These are phyloP conservation scores for Hawksworthiomyces lignivorus DNA, from an alignment of 2,329 filamentous ascomycete species.

Conservation along the genomic window DNA sequence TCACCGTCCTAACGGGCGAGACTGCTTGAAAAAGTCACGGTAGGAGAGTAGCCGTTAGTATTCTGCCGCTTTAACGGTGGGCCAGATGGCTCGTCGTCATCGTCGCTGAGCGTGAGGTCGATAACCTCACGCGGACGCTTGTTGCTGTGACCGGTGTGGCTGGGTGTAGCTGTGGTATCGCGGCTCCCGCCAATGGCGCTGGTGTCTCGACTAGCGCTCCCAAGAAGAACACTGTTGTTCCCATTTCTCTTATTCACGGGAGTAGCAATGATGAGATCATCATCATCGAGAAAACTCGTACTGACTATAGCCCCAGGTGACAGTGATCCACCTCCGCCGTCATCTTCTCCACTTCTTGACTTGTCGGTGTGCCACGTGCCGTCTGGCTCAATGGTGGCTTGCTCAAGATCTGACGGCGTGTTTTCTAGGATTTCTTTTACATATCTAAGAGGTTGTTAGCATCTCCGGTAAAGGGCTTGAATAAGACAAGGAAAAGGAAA, in stretches of 20 bases:
- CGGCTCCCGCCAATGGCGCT: background rate
- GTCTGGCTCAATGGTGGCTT: slow-evolving; percentile 83
- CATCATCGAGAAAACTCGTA: slow-evolving; percentile 26
- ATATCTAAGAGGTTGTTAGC: slow-evolving; percentile 47
- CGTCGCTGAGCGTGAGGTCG: slow-evolving; percentile 51
- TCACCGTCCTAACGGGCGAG: too few species aligned
- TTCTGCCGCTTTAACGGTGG: slow-evolving; percentile 41
- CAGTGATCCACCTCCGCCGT: slow-evolving; percentile 25
- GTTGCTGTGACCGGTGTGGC: slow-evolving; percentile 10
- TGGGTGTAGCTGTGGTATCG: slow-evolving; percentile 7
- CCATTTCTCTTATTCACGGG: slow-evolving; percentile 16
- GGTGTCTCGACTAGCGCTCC: too few species aligned
- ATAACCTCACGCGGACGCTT: slow-evolving; percentile 49
- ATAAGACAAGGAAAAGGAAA: too few species aligned
- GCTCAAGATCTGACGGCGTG: slow-evolving; percentile 64
- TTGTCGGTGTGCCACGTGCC: slow-evolving; percentile 57
- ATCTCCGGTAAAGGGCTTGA: too few species aligned
- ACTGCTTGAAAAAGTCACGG: too few species aligned
- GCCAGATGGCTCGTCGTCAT: slow-evolving; percentile 33
- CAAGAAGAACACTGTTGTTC: too few species aligned
- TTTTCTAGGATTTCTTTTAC: slow-evolving; percentile 77
- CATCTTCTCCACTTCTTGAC: slow-evolving; percentile 22
- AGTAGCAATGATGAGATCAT: slow-evolving; percentile 21
- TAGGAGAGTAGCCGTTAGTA: too few species aligned
- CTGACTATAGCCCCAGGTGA: slow-evolving; percentile 2